These are phyloP conservation scores for Suhomyces canberraensis DNA, from an alignment of 805 yeast genomes.

Conservation along the genomic window DNA sequence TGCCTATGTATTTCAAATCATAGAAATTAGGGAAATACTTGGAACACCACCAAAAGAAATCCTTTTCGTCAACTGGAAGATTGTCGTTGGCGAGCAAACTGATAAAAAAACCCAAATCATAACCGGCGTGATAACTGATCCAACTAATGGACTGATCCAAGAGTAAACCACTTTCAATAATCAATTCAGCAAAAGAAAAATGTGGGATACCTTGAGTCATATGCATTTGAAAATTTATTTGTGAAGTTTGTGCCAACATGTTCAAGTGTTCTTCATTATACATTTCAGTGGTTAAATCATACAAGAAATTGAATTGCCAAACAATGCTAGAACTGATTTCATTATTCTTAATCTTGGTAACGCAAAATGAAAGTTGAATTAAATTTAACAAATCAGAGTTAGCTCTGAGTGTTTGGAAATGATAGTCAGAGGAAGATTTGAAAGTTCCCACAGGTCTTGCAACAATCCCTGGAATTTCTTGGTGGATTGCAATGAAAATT, in stretches of 20 bases:
- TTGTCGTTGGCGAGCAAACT: constrained; percentile 69
- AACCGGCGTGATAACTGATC: constrained; percentile 92
- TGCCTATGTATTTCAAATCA: constrained; percentile 66
- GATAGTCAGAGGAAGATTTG: constrained; percentile 85
- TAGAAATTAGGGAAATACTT: constrained; percentile 77
- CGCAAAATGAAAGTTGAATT: constrained; percentile 62
- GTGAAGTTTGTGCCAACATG: constrained; percentile 74
- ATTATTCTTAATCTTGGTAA: constrained; percentile 33
- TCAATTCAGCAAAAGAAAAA: constrained; percentile 75
- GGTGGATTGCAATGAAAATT: constrained; percentile 67
- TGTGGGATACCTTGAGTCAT: constrained; percentile 74
- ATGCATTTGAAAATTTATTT: constrained; percentile 71
- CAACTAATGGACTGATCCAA: constrained; percentile 71
- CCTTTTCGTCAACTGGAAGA: constrained; percentile 80
- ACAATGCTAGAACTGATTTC: constrained; percentile 64
- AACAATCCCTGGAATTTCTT: constrained; percentile 94
- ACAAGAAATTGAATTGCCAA: constrained; percentile 95
- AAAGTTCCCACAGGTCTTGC: constrained; percentile 96
- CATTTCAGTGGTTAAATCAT: constrained; percentile 78
- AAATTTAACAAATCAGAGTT: constrained; percentile 85
- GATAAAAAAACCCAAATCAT: constrained; percentile 87
- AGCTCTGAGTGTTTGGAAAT: constrained; percentile 89
- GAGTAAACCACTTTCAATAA: constrained; percentile 83
- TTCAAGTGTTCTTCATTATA: constrained; percentile 82
- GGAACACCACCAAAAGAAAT: constrained; percentile 66